These are phyloP conservation scores for Lachnellula subtilissima DNA, from an alignment of 2,329 filamentous ascomycete species.

Conservation along the genomic window DNA sequence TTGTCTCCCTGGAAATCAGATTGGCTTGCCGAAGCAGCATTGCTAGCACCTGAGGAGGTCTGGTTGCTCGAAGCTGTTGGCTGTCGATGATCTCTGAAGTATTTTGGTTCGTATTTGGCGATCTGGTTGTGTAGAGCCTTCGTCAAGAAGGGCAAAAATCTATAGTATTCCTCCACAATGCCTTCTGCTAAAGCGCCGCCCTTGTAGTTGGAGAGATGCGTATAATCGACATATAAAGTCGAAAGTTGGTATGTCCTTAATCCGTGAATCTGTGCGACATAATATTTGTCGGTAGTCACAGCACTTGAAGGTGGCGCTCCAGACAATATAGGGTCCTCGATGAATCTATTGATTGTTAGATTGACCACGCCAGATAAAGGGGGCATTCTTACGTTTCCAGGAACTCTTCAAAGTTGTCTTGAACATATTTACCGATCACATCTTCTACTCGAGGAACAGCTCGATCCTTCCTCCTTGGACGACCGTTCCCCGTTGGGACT, in stretches of 20 bases:
- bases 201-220: conserved; percentile 72
- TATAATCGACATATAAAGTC: conserved; percentile 82
- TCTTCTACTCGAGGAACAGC: conserved; percentile 71
- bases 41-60: conserved; percentile 62
- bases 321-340: conserved; percentile 63
- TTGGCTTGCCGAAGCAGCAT: conserved; percentile 56
- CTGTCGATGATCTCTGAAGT: conserved; percentile 89
- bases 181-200: conserved; percentile 80
- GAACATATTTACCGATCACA: conserved; percentile 67
- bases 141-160: conserved; percentile 87
- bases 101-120: conserved; percentile 87
- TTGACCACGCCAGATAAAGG: background rate
- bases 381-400: conserved; percentile 61
- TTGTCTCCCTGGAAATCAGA: conserved; percentile 62
- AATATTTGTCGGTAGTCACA: conserved; percentile 74
- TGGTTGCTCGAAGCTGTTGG: conserved; percentile 69
- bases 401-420: conserved; percentile 73
- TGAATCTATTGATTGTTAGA: conserved; percentile 43
- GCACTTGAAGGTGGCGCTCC: conserved; percentile 63
- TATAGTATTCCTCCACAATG: conserved; percentile 87
- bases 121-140: conserved; percentile 88
- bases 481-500: conserved; percentile 49
- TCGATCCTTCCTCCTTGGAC: conserved; percentile 37
- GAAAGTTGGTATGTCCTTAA: conserved; percentile 72
- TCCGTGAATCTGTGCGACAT: conserved; percentile 76